Base-by-base conservation (phyloP, 768 basidiomycete species). In the Rhizopogon vinicolor region DNA sequence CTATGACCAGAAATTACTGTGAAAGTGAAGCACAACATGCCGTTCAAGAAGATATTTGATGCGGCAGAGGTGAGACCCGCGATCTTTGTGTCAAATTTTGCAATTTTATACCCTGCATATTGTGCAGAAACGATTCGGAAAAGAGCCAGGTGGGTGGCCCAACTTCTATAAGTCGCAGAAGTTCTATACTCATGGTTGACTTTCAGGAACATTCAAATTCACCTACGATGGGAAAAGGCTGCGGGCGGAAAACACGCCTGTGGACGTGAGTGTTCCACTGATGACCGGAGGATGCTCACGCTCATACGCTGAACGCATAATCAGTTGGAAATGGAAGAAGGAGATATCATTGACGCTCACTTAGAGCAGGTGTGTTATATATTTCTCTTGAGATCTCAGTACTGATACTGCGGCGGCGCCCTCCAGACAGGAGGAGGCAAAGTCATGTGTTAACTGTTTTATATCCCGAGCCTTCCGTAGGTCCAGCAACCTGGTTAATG, bases 21-120 rank as follows among this genome's bases (percentile, higher is more conserved):
- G 4, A 87, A 87, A 65, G 85, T 87, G 10, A 86, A 84, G 57
- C 57, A 75, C 1, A 81, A 79, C 37, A 87, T 81, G 75, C 72
- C 74, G n/a, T 86, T 88, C 60, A 66, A 71, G 40, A 87, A 87
- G 68, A 81, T 87, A 25, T 87, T 88, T 55, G 77, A 82, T 16
- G 85, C 84, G 14, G 82, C 83, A 2, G 83, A 86, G 76, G 86
- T 86, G 60, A 22, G 79, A 72, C 3, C 1, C 28, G 14, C 1
- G 31, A 8, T n/a, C 35, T 25, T 41, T 19, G 8, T 44, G 10
- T 12, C 37, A 10, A 14, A 16, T 37, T n/a, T 55, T 39, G 8
- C 10, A 1, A n/a, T 40, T 40, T 22, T 31, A 22, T 56, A 29
- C 42, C 56, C 44, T 44, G 35, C 25, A 18, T 51, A 35, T n/a